A percentile compares a stretch with the other conserved stretches of the same genome.
phyloP scores from a whole-genome alignment of 192 early-diverging fungal species.

The Geranomyces variabilis region DNA sequence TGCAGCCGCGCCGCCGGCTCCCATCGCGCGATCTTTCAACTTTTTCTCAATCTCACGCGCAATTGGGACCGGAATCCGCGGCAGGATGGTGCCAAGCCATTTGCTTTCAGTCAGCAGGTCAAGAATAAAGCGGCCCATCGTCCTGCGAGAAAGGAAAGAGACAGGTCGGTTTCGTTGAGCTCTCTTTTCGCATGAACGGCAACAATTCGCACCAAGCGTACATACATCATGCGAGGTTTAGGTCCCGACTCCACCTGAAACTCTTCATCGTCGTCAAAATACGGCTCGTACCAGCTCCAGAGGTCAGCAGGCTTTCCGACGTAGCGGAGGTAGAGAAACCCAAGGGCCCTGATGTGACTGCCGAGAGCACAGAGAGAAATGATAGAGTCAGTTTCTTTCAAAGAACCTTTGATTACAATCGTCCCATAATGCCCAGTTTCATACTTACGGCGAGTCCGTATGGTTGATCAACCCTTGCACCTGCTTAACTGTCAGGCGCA shows the following conservation, averaged over 20 bases:
- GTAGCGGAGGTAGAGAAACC: conserved; percentile 81
- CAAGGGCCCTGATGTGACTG: conserved; percentile 76
- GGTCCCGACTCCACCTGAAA: conserved; percentile 61
- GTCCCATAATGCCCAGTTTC: too few species aligned
- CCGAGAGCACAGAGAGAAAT: conserved; percentile 1
- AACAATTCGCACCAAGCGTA: background rate
- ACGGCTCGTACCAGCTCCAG: conserved; percentile 80
- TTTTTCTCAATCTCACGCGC: conserved; percentile 74
- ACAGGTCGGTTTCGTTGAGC: too few species aligned
- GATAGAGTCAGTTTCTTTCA: background rate
- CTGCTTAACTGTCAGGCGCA: conserved; percentile 75
- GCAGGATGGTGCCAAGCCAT: conserved; percentile 78
- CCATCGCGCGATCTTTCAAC: conserved; percentile 46
- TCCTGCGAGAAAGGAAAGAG: conserved; percentile 43
- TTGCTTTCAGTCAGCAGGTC: conserved; percentile 75
- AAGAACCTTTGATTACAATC: too few species aligned
- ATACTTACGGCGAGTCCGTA: conserved; percentile 72
- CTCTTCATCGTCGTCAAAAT: conserved; percentile 80
- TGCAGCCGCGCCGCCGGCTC: background rate
- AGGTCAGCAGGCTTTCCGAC: conserved; percentile 75
- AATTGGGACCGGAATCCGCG: conserved; percentile 81
- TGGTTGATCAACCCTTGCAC: conserved; percentile 76
- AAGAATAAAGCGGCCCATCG: conserved; percentile 71
- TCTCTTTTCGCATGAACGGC: background rate
- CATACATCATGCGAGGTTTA: conserved; percentile 62